A percentile compares a stretch with the other conserved stretches of the same genome.
These are phyloP conservation scores for Ophiostoma ulmi DNA, from an alignment of 2,329 filamentous ascomycete species.

Conservation along the genomic window DNA sequence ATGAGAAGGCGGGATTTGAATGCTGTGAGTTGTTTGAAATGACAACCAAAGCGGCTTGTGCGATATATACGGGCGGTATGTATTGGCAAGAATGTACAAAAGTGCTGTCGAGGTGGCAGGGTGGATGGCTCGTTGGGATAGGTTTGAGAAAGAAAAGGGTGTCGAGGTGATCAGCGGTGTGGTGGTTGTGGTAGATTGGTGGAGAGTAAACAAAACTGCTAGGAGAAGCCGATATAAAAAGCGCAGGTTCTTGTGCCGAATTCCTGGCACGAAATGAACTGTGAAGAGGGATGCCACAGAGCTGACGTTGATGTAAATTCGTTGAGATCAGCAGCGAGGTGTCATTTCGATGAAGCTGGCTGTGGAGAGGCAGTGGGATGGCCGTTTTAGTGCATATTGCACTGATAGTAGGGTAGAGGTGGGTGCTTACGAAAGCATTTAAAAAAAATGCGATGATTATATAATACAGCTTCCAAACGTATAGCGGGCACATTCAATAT, in stretches of 20 bases:
- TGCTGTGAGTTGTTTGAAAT: background rate
- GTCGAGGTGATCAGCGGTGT: background rate
- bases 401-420: background rate
- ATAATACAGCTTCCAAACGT: background rate
- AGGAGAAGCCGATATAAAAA: background rate
- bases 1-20: constrained; percentile 3
- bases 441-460: background rate
- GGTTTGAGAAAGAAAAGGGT: background rate
- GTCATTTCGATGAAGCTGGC: background rate
- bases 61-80: background rate
- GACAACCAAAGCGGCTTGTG: background rate
- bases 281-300: background rate
- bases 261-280: background rate
- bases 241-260: background rate
- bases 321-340: background rate
- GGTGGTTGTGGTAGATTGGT: background rate
- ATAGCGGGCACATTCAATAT: background rate
- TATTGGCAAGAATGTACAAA: background rate
- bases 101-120: background rate
- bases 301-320: background rate
- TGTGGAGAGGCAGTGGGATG: constrained; percentile 6
- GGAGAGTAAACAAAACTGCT: background rate
- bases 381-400: constrained; percentile 10
- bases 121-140: background rate
- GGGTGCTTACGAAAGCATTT: no score